Base-by-base conservation (phyloP, 257 asterid genomes). In the Solanum chaucha region DNA sequence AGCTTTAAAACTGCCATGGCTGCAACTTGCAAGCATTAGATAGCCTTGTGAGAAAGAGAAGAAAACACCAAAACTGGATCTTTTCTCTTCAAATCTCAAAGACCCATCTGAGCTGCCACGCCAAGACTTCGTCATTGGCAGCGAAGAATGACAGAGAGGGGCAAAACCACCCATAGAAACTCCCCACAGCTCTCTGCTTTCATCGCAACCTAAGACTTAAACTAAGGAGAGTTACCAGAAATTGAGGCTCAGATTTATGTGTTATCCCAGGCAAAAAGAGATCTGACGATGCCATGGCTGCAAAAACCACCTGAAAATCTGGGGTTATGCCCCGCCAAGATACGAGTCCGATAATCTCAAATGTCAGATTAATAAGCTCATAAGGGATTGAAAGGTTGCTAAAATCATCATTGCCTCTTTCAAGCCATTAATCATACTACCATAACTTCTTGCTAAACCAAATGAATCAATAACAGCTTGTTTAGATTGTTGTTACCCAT, bases 321-420 rank as follows among this genome's bases (percentile, higher is more conserved):
- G 35, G 41, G 74, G 38, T 26, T 17, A 81, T 87, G 89, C 88
- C 89, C 87, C 4, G 58, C 90, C 89, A 74, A 89, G 90, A 82
- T 85, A 85, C 83, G 70, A 55, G 91, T 35, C 59, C 19, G 9
- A 73, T 36, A 36, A 36, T 36, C 30, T 73, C 48, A 35, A 73
- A 73, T 35, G 17, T 11, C 26, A 0, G 8, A 19, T 35, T 73
- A 72, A 36, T 20, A 72, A 72, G 44, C 48, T 34, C 24, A 22
- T 74, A 82, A 77, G 88, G 85, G 35, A 71, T 32, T 28, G 32
- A 22, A 8, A 64, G 71, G 28, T 10, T 71, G 44, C 6, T 19
- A 71, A 44, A 26, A 72, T 86, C 84, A 48, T 86, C 87, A 71
- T 19, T 22, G 72, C 83, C 68, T 85, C 87, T 71, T 48, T 46